Evolutionary conservation across 192 early-diverging fungal genomes (phyloP).

Genomic region (Diversispora epigaea): DNA sequence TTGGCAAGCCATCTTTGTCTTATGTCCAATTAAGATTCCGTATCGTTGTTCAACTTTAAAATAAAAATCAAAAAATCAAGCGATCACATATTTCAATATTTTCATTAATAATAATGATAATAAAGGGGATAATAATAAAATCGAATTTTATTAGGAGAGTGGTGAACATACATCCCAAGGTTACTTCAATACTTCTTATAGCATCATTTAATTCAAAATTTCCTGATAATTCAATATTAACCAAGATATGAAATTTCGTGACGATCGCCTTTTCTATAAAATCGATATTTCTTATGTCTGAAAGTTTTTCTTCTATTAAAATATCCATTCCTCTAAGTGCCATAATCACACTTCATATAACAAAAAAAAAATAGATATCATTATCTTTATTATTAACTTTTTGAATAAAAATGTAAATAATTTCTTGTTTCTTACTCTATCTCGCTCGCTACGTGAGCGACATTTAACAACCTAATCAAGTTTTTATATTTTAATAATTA

Average conservation of each 20-base stretch:
- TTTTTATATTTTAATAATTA: neutral
- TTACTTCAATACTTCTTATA: conserved; percentile 14
- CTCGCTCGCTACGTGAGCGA: conserved; percentile 10
- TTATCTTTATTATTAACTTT: too few relatives aligned
- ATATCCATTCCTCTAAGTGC: conserved; percentile 23
- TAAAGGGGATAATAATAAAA: neutral
- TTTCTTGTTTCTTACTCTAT: conserved; percentile 1
- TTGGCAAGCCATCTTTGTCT: conserved; percentile 24
- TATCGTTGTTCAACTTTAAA: conserved; percentile 25
- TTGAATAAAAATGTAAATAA: neutral
- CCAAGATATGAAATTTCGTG: conserved; percentile 32
- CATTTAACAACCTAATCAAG: conserved; percentile 16
- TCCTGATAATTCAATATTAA: neutral
- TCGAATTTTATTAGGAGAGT: too few relatives aligned
- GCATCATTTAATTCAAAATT: conserved; percentile 2
- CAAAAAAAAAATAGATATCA: neutral
- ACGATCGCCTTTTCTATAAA: conserved; percentile 29
- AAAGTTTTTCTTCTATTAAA: conserved; percentile 24
- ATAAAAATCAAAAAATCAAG: neutral
- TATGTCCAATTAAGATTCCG: conserved; percentile 23
- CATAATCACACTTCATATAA: neutral
- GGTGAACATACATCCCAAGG: conserved; percentile 27
- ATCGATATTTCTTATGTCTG: conserved; percentile 12
- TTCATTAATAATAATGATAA: neutral
- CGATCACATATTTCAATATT: neutral